Evolutionary conservation across 2,329 filamentous ascomycete species (phyloP).

Genomic region (Fonsecaea nubica): DNA sequence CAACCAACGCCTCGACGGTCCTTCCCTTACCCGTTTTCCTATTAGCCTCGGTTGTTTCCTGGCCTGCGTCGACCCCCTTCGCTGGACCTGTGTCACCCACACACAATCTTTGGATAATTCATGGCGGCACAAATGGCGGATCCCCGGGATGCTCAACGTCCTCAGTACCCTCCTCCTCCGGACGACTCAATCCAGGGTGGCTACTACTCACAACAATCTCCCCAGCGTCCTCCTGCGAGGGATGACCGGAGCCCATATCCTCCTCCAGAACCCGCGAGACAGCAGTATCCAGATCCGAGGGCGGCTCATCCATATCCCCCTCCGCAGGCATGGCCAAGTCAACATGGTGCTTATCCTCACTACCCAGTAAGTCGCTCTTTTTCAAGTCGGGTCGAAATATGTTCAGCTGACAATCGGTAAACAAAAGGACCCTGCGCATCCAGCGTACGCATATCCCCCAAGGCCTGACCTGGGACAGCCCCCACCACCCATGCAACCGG

Average conservation of each 20-base stretch:
- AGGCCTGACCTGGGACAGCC: slow-evolving; percentile 49
- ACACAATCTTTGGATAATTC: slow-evolving; percentile 26
- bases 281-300: slow-evolving; percentile 54
- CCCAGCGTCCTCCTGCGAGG: slow-evolving; percentile 31
- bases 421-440: slow-evolving; percentile 37
- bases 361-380: slow-evolving; percentile 47
- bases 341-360: slow-evolving; percentile 41
- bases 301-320: slow-evolving; percentile 43
- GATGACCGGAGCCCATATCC: slow-evolving; percentile 38
- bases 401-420: slow-evolving; percentile 20
- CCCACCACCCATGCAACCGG: slow-evolving; percentile 46
- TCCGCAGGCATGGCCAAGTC: slow-evolving; percentile 43
- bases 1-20: slow-evolving; percentile 33
- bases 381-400: slow-evolving; percentile 1
- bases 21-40: slow-evolving; percentile 34
- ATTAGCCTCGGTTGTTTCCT: slow-evolving; percentile 39
- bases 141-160: slow-evolving; percentile 33
- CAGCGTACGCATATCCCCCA: slow-evolving; percentile 45
- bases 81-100: slow-evolving; percentile 32
- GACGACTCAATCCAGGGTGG: slow-evolving; percentile 35
- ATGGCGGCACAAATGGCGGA: slow-evolving; percentile 40
- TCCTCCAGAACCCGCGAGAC: slow-evolving; percentile 50
- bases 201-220: slow-evolving; percentile 38
- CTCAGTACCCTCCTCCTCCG: slow-evolving; percentile 36
- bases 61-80: slow-evolving; percentile 33